Conservation (phyloP, 345 rosid species). For the Rhizophora apiculata region DNA sequence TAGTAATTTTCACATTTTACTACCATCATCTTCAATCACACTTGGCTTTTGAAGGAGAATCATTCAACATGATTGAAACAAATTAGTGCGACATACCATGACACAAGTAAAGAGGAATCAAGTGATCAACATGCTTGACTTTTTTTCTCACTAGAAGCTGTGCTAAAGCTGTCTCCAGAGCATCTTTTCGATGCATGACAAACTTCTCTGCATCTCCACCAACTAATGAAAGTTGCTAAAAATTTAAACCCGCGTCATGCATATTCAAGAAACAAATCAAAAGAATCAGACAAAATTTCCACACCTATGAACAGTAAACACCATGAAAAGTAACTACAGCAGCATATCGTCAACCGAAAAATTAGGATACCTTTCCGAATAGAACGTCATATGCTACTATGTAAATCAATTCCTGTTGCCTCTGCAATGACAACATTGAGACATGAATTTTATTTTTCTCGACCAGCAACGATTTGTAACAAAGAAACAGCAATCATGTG, state of each 20-base stretch:
- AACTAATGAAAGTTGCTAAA: slow-evolving; percentile 48
- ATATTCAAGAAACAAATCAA: slow-evolving; percentile 7
- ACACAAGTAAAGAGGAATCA: slow-evolving; percentile 47
- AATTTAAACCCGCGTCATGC: slow-evolving; percentile 16
- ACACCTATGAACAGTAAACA: neutral
- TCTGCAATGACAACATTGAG: slow-evolving; percentile 39
- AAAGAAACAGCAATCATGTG: neutral
- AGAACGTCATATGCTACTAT: slow-evolving; percentile 67
- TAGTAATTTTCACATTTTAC: neutral
- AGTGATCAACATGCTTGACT: slow-evolving; percentile 49
- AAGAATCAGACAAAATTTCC: neutral
- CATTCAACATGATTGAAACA: neutral
- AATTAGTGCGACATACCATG: slow-evolving; percentile 40
- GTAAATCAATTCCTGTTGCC: slow-evolving; percentile 66
- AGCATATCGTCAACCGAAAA: neutral
- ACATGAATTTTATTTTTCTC: no score
- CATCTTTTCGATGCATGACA: slow-evolving; percentile 47
- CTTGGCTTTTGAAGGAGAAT: neutral
- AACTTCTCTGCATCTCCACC: slow-evolving; percentile 81
- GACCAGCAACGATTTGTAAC: neutral
- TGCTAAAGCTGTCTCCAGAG: slow-evolving; percentile 55
- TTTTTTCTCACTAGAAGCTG: slow-evolving; percentile 61
- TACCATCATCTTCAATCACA: neutral
- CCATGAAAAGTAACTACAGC: neutral
- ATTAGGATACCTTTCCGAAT: slow-evolving; percentile 60